Conservation (phyloP, 2,329 filamentous ascomycete genomes). For the Paramyrothecium roridum region DNA sequence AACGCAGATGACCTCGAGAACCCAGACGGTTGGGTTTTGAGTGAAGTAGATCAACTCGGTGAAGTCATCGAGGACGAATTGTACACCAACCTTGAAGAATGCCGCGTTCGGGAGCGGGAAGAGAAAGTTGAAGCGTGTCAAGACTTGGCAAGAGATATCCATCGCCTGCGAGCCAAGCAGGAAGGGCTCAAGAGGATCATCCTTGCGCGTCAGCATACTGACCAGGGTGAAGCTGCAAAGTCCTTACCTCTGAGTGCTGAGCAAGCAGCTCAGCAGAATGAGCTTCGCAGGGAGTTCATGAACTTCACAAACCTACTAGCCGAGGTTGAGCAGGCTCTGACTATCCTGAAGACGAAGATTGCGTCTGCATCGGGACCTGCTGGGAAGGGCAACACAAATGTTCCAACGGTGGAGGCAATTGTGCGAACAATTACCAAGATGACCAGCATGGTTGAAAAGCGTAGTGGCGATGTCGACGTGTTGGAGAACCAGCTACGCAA, state of each 20-base stretch:
- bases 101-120: conserved; percentile 65
- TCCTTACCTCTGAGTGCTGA: conserved; percentile 79
- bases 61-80: conserved; percentile 63
- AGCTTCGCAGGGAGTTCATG: conserved; percentile 73
- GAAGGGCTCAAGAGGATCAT: conserved; percentile 78
- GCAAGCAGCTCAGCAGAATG: conserved; percentile 77
- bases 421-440: conserved; percentile 89
- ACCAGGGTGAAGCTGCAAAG: conserved; percentile 60
- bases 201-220: conserved; percentile 64
- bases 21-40: conserved; percentile 68
- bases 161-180: conserved; percentile 70
- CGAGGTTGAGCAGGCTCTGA: conserved; percentile 76
- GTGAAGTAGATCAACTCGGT: conserved; percentile 69
- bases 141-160: conserved; percentile 66
- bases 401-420: conserved; percentile 88
- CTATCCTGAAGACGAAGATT: conserved; percentile 75
- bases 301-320: conserved; percentile 71
- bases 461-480: conserved; percentile 85
- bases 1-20: conserved; percentile 66
- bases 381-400: conserved; percentile 43
- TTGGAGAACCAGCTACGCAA: conserved; percentile 83
- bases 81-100: conserved; percentile 59
- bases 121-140: conserved; percentile 67
- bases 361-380: conserved; percentile 52
- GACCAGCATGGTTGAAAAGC: conserved; percentile 88